These are phyloP conservation scores for Ceratobasidium sp. DNA, from an alignment of 1,284 basidiomycete genomes.

Conservation along the genomic window DNA sequence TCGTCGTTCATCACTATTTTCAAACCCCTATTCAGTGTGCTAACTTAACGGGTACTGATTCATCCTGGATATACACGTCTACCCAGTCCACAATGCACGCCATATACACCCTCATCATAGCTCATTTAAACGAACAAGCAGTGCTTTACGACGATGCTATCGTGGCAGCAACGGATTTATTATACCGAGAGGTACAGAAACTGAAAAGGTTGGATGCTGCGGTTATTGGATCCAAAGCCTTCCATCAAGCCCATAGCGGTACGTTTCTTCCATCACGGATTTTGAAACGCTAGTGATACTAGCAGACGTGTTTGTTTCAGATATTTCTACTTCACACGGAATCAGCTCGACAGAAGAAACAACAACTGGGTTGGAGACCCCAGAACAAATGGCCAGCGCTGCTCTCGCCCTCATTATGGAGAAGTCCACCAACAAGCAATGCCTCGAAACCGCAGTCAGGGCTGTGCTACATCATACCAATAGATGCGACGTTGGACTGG, in stretches of 20 bases:
- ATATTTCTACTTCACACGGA: no score
- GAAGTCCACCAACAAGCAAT: background rate
- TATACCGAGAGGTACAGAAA: background rate
- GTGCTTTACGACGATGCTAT: background rate
- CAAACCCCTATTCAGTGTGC: no score
- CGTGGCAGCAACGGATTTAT: background rate
- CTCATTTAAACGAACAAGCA: background rate
- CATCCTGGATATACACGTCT: no score
- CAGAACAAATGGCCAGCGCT: background rate
- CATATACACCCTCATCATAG: background rate
- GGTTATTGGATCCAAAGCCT: background rate
- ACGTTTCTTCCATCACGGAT: background rate
- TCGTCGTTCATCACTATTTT: no score
- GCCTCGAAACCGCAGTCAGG: background rate
- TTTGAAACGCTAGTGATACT: background rate
- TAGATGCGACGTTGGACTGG: conserved; percentile 6
- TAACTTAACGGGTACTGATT: background rate
- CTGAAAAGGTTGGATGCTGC: background rate
- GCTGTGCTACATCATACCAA: background rate
- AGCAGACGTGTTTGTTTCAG: background rate
- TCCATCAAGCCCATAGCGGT: background rate
- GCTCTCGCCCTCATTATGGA: conserved; percentile 6
- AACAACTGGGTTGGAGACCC: background rate
- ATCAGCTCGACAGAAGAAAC: no score
- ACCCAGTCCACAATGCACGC: background rate